Percentiles rank a stretch among this genome's conserved stretches.
phyloP scores from a whole-genome alignment of 345 rosid species.

The Ailanthus altissimus region DNA sequence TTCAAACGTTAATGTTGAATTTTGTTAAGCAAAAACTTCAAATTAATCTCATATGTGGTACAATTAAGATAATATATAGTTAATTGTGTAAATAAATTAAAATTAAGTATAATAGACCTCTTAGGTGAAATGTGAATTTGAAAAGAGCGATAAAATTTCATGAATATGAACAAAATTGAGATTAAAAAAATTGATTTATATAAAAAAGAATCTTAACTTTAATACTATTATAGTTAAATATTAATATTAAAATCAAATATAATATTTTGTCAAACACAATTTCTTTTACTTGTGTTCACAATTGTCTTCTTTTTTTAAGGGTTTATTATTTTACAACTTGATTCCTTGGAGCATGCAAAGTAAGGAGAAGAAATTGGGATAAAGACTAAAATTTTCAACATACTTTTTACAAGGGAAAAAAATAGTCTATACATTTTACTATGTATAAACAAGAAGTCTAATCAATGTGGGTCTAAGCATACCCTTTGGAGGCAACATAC shows the following conservation, averaged over 20 bases:
- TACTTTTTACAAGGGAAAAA: not conserved
- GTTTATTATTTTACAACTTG: not conserved
- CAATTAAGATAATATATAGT: not conserved
- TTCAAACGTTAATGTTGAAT: constrained; percentile 4
- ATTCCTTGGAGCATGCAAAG: not conserved
- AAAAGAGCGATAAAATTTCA: too few relatives aligned
- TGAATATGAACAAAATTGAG: too few relatives aligned
- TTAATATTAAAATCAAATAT: not conserved
- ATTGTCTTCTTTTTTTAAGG: not conserved
- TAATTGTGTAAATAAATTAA: too few relatives aligned
- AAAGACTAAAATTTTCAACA: not conserved
- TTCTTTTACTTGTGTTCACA: not conserved
- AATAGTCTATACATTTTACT: not conserved
- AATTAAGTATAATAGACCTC: too few relatives aligned
- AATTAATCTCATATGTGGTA: too few relatives aligned
- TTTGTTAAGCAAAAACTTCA: not conserved
- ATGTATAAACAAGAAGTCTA: constrained; percentile 16
- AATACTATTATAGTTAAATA: too few relatives aligned
- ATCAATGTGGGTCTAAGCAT: constrained; percentile 26
- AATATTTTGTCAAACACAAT: not conserved
- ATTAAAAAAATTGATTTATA: too few relatives aligned
- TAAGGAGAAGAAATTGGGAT: not conserved
- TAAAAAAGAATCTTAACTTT: too few relatives aligned
- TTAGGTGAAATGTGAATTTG: too few relatives aligned
- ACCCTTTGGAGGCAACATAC: constrained; percentile 19